Conservation (phyloP, 2,329 filamentous ascomycete species). For the Amylocarpus encephaloides region DNA sequence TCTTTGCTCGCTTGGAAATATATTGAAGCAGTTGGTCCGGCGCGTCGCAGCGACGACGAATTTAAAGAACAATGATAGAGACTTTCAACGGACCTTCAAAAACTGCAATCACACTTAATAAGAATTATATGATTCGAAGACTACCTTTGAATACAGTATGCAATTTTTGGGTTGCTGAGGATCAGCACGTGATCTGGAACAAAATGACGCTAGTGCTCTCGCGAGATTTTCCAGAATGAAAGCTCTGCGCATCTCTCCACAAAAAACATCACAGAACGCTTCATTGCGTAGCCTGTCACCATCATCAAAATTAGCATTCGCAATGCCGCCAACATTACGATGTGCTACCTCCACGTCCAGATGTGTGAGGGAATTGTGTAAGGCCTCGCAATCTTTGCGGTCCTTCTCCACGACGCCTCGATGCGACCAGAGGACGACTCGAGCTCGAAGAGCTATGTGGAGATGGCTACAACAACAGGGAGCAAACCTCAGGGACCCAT, state of each 20-base stretch:
- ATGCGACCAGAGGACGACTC: slow-evolving; percentile 22
- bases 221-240: slow-evolving; percentile 2
- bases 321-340: slow-evolving; percentile 28
- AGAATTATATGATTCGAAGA: too few relatives aligned
- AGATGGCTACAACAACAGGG: slow-evolving; percentile 28
- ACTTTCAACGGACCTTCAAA: too few relatives aligned
- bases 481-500: slow-evolving; percentile 24
- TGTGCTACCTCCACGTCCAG: slow-evolving; percentile 16
- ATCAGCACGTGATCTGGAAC: neutral
- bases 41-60: too few relatives aligned
- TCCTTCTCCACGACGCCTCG: slow-evolving; percentile 29
- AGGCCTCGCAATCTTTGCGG: slow-evolving; percentile 19
- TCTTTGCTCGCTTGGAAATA: too few relatives aligned
- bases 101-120: too few relatives aligned
- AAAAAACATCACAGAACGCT: slow-evolving; percentile 10
- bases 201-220: neutral
- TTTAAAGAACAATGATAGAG: too few relatives aligned
- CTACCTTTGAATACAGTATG: too few relatives aligned
- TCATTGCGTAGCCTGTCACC: slow-evolving; percentile 10
- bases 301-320: slow-evolving; percentile 12
- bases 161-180: neutral
- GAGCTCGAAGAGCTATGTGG: slow-evolving; percentile 26
- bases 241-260: neutral
- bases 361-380: slow-evolving; percentile 23
- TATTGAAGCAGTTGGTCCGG: too few relatives aligned